Evolutionary conservation across 306 rosid genomes (phyloP).

Genomic region (Acacia acuminata): DNA sequence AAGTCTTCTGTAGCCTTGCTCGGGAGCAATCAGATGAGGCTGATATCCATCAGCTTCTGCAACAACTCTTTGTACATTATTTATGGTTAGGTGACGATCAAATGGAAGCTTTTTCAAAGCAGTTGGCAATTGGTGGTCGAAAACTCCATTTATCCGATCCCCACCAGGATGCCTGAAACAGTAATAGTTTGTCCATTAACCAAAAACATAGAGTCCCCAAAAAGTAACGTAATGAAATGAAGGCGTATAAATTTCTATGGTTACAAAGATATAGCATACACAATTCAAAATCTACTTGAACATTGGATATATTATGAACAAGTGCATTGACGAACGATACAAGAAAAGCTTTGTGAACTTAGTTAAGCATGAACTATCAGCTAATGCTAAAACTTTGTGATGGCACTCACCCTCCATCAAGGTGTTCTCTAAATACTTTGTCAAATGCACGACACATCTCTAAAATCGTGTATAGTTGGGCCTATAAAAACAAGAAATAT

Average conservation of each 20-base stretch:
- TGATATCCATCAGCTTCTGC: constrained; percentile 99
- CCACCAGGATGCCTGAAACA: constrained; percentile 93
- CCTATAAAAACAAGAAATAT: constrained; percentile 52
- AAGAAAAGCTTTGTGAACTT: not conserved
- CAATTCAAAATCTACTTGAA: not conserved
- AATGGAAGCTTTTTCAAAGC: constrained; percentile 94
- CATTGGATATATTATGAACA: not conserved
- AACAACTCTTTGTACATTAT: constrained; percentile 93
- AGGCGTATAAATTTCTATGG: constrained; percentile 10
- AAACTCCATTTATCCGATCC: constrained; percentile 95
- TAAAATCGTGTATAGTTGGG: constrained; percentile 91
- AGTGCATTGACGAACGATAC: not conserved
- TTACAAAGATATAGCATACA: constrained; percentile 10
- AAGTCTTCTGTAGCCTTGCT: constrained; percentile 97
- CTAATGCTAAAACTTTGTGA: not conserved
- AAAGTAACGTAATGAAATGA: constrained; percentile 1
- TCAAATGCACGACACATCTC: constrained; percentile 99
- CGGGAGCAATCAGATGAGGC: constrained; percentile 99
- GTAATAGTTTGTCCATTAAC: constrained; percentile 10
- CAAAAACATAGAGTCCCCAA: constrained; percentile 18
- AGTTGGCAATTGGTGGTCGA: constrained; percentile 94
- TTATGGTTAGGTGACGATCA: constrained; percentile 87
- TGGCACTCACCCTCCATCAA: constrained; percentile 93
- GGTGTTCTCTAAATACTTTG: constrained; percentile 92
- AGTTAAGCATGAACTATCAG: not conserved